Conservation (phyloP, 78 protist genomes). For the Dictyostelium brefeldianum region DNA sequence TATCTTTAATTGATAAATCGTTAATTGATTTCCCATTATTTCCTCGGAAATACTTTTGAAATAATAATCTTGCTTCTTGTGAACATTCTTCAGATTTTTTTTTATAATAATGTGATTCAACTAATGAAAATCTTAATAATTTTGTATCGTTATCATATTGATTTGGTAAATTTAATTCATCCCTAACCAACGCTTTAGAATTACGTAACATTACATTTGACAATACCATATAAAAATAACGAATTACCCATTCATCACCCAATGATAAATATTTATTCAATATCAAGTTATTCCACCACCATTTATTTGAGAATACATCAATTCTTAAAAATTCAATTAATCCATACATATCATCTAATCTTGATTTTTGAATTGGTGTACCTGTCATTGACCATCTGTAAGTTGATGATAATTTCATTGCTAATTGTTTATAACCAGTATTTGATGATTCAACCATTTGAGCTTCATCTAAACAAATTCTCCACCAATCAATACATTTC, state of each 20-base stretch:
- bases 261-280: not conserved
- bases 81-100: conserved; percentile 70
- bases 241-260: not conserved
- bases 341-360: conserved; percentile 50
- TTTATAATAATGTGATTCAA: conserved; percentile 60
- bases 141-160: conserved; percentile 64
- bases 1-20: conserved; percentile 13
- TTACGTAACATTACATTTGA: conserved; percentile 51
- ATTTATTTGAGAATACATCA: conserved; percentile 8
- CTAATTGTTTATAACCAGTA: not conserved
- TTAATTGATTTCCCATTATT: not conserved
- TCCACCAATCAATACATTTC: conserved; percentile 51
- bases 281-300: conserved; percentile 64
- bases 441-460: conserved; percentile 60
- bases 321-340: conserved; percentile 36
- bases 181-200: conserved; percentile 27
- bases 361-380: conserved; percentile 74
- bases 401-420: not conserved
- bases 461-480: conserved; percentile 76
- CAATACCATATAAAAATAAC: not conserved
- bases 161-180: conserved; percentile 47
- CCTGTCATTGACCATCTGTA: conserved; percentile 79
- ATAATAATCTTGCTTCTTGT: conserved; percentile 20
- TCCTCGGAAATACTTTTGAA: conserved; percentile 26
- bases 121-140: conserved; percentile 38